Evolutionary conservation across 1,284 basidiomycete species (phyloP), one percentile per base, ranked within the genome.

Genomic region (Mrakiaceae sp.): DNA sequence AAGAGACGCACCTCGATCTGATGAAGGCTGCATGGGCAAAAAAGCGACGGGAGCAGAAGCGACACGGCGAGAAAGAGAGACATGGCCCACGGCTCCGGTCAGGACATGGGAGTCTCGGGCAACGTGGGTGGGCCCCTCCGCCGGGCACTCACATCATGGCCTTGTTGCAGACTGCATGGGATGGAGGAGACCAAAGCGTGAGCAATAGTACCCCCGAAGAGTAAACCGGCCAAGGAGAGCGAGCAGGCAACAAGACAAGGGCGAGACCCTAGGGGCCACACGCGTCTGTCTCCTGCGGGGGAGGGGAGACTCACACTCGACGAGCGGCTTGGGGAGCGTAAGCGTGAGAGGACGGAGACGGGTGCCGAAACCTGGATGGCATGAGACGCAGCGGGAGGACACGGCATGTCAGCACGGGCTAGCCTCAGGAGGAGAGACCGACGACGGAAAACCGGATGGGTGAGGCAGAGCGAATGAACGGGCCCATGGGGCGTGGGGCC

Each of bases 331-430:
- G 65, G 80, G 80, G 71, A 74, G 70, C 64, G 79, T 78, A 69
- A 81, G 75, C 11, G 80, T 81, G 66, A 81, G 70, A 48, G 80
- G 80, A 69, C 80, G 76, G 49, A 81, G 77, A 67, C 79, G 77
- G 47, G 79, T 80, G 67, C 79, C 79, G 74, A 80, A 80, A 69
- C 79, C 74, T 74, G 69, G 6, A 43, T 5, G 6, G 51, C 9
- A 16, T 12, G 6, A 56, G 44, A 14, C 42, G 46, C 14, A 46
- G 48, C 46, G n/a, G 10, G 27, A 40, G 44, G 12, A 27, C 51
- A 27, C 10, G 6, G 56, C 57, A 12, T 42, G 49, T 7, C 6
- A 7, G 6, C 8, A 48, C 11, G 51, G 40, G 6, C 8, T 4
- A 12, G n/a, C 44, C n/a, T 50, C 14, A 50, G 59, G 51, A 60